phyloP scores from a whole-genome alignment of 2,329 filamentous ascomycete species.

The Cadophora sp. region DNA sequence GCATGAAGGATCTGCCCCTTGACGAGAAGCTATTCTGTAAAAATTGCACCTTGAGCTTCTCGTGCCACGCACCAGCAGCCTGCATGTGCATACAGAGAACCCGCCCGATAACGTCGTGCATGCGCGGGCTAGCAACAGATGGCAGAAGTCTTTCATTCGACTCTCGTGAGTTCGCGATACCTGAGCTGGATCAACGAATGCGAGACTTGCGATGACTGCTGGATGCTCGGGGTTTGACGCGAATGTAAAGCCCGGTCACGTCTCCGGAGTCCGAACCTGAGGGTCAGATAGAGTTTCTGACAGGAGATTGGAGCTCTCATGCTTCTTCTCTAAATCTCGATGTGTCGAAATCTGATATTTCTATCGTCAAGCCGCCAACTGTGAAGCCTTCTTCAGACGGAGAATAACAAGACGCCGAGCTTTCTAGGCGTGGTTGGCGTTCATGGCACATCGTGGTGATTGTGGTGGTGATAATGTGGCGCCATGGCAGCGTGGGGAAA shows the following conservation, averaged over 20 bases:
- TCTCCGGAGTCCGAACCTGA: neutral
- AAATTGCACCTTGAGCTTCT: conserved; percentile 11
- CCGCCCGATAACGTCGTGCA: neutral
- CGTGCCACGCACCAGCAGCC: neutral
- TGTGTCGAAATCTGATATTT: neutral
- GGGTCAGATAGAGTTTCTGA: neutral
- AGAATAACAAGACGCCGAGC: neutral
- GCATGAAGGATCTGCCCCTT: neutral
- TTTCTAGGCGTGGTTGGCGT: neutral
- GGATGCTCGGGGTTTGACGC: neutral
- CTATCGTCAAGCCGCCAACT: neutral
- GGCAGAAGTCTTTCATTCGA: neutral
- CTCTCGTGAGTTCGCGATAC: neutral
- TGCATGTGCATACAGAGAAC: neutral
- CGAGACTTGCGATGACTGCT: neutral
- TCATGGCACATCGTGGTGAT: neutral
- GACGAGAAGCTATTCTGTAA: conserved; percentile 18
- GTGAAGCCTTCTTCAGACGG: neutral
- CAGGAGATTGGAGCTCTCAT: neutral
- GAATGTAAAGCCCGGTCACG: neutral
- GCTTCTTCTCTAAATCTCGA: neutral
- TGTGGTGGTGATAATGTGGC: neutral
- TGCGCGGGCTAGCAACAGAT: neutral
- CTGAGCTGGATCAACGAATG: neutral
- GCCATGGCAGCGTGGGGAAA: neutral